Conservation (phyloP, 352 stramenopile genomes). For the Phytophthora lateralis region DNA sequence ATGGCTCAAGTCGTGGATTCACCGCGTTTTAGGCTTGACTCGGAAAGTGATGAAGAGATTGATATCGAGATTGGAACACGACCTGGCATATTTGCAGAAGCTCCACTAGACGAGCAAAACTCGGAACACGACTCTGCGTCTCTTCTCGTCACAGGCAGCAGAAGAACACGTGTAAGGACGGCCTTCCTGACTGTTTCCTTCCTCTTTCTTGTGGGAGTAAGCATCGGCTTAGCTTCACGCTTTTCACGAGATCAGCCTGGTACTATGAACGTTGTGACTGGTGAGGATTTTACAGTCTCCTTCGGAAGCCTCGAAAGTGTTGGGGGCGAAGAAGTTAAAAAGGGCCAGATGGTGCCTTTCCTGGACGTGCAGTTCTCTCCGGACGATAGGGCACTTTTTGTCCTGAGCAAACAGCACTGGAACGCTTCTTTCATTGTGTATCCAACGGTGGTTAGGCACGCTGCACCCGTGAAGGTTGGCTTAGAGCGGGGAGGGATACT, state of each 20-base stretch:
- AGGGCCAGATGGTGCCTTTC: conserved; percentile 33
- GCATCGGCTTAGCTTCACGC: conserved; percentile 30
- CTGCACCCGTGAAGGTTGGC: conserved; percentile 42
- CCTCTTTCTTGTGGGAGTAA: conserved; percentile 34
- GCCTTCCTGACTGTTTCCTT: conserved; percentile 21
- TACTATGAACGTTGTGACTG: neutral
- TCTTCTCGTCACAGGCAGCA: conserved; percentile 17
- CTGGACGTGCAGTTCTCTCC: conserved; percentile 45
- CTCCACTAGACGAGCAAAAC: conserved; percentile 6
- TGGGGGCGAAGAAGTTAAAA: conserved; percentile 25
- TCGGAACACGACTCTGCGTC: conserved; percentile 23
- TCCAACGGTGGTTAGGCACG: conserved; percentile 64
- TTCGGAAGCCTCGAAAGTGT: conserved; percentile 37
- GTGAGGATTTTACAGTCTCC: conserved; percentile 11
- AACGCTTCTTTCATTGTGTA: conserved; percentile 77
- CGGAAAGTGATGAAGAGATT: conserved; percentile 36
- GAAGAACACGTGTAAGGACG: conserved; percentile 13
- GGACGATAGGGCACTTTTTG: conserved; percentile 44
- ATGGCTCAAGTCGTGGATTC: conserved; percentile 36
- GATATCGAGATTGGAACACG: conserved; percentile 35
- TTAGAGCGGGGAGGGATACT: conserved; percentile 61
- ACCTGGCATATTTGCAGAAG: conserved; percentile 2
- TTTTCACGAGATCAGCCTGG: conserved; percentile 20
- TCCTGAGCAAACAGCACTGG: conserved; percentile 60
- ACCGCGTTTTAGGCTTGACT: conserved; percentile 21